Evolutionary conservation across 768 basidiomycete genomes (phyloP), one percentile per base, ranked within the genome.

Genomic region (Phanerochaete sordida): DNA sequence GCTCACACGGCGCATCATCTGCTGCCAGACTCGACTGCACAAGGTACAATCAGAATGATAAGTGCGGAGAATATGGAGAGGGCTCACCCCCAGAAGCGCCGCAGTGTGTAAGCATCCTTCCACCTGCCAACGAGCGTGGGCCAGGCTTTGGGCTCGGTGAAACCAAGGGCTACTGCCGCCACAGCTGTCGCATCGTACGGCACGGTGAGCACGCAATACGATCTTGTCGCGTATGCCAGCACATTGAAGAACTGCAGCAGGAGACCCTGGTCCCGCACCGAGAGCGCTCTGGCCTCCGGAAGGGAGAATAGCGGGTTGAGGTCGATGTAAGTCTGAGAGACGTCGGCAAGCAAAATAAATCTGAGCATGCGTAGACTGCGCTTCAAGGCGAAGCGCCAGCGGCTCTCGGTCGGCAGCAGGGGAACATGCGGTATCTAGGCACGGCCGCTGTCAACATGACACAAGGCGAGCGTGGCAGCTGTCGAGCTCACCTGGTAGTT

Each of bases 81-180:
- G 1, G 49, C 66, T 60, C 16, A 64, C 66, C 64, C 64, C 66
- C 66, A 67, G 23, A 64, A 60, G 13, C 61, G 58, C 21, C 66
- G 62, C 11, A 67, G 30, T 0, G 66, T 67, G 44, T 65, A 67
- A 3, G 66, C 62, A 35, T 65, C 62, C 3, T 50, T 49, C 62
- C 62, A 65, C 19, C n/a, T 15, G 2, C 66, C 66, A 23, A 62
- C 59, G 33, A 57, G 26, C 24, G 62, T 63, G 9, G 66, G 62
- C 66, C 66, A 67, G 27, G 63, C 55, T 37, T 50, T 48, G 1
- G 66, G 64, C 3, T 49, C 24, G 7, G 56, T 54, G 3, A 62
- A 31, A 1, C 60, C 54, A 8, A 58, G 53, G n/a, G 61, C 64
- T 31, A 67, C 66, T 9, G 37, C n/a, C 1, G 57, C 52, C 0